Conservation (phyloP, 2,329 filamentous ascomycete species). For the Claviceps paspali region DNA sequence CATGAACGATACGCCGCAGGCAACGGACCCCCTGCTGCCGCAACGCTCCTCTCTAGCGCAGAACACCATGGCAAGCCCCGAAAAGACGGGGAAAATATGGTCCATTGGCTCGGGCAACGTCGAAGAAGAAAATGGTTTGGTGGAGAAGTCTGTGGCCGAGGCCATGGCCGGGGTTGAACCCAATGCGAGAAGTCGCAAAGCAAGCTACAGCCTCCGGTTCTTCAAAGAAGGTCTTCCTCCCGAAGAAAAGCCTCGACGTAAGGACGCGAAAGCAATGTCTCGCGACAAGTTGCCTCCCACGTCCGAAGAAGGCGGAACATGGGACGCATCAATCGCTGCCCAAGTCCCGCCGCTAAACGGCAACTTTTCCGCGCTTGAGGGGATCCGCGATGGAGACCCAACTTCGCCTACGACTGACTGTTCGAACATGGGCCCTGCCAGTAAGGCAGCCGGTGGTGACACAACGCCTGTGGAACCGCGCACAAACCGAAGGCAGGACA, state of each 20-base stretch:
- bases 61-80: constrained; percentile 28
- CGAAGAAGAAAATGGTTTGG: constrained; percentile 37
- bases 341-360: not conserved
- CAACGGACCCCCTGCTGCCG: constrained; percentile 11
- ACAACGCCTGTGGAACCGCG: constrained; percentile 7
- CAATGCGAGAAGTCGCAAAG: constrained; percentile 50
- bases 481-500: constrained; percentile 8
- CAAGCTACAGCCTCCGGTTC: constrained; percentile 50
- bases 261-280: constrained; percentile 24
- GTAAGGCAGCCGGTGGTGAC: constrained; percentile 2
- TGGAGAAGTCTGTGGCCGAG: constrained; percentile 50
- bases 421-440: constrained; percentile 9
- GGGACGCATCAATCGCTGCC: not conserved
- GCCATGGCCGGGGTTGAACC: constrained; percentile 45
- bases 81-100: constrained; percentile 50
- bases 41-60: constrained; percentile 26
- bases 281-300: constrained; percentile 27
- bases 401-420: constrained; percentile 2
- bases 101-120: constrained; percentile 41
- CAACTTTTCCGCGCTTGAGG: not conserved
- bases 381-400: constrained; percentile 1
- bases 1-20: constrained; percentile 6
- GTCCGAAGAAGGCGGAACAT: constrained; percentile 15
- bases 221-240: constrained; percentile 50
- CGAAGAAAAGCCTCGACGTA: constrained; percentile 40